Percentiles rank a stretch among this genome's conserved stretches.
These are phyloP conservation scores for Alternaria sp. DNA, from an alignment of 2,329 filamentous ascomycete genomes.

Conservation along the genomic window DNA sequence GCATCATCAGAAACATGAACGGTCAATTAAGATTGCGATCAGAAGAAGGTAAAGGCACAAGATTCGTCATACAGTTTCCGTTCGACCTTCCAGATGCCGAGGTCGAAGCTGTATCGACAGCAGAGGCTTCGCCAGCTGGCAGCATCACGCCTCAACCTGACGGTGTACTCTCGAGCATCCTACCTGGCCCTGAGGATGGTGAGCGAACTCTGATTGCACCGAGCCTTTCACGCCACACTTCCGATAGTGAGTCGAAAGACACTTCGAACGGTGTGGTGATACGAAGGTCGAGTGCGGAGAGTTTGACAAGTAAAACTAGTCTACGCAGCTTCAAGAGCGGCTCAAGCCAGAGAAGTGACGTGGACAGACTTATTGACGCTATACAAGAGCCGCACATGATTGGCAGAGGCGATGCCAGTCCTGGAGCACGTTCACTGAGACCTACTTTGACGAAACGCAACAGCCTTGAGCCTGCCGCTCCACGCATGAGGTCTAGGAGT, in stretches of 20 bases:
- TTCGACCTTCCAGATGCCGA: constrained; percentile 70
- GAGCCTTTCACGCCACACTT: constrained; percentile 34
- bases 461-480: constrained; percentile 28
- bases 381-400: constrained; percentile 67
- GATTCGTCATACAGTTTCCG: constrained; percentile 81
- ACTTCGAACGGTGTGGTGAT: constrained; percentile 3
- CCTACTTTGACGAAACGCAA: constrained; percentile 39
- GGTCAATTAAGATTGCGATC: constrained; percentile 87
- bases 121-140: constrained; percentile 25
- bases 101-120: background rate
- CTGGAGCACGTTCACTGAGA: constrained; percentile 34
- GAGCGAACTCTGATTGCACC: constrained; percentile 70
- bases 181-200: constrained; percentile 41
- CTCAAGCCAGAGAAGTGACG: constrained; percentile 66
- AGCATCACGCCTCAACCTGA: constrained; percentile 34
- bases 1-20: constrained; percentile 89
- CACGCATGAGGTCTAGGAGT: constrained; percentile 36
- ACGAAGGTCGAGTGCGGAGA: constrained; percentile 52
- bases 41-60: constrained; percentile 80
- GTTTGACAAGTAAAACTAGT: constrained; percentile 61
- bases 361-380: constrained; percentile 75
- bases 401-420: constrained; percentile 29
- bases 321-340: constrained; percentile 58
- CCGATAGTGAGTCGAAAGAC: constrained; percentile 16
- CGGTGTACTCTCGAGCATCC: background rate